Evolutionary conservation across 345 rosid genomes (phyloP).

Genomic region (Abelmoschus esculentus): DNA sequence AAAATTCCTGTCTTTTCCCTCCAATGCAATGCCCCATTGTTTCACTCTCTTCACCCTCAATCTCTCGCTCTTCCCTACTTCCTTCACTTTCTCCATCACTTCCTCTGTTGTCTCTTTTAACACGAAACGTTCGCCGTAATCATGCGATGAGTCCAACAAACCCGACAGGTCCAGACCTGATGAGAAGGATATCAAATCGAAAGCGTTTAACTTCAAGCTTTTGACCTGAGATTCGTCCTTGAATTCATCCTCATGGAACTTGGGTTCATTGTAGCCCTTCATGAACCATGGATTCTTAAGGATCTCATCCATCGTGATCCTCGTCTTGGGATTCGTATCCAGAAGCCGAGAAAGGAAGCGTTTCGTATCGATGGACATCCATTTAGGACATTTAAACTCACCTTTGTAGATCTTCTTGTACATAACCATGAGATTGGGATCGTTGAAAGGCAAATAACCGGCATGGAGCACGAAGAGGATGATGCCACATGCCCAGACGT

Average conservation of each 20-base stretch:
- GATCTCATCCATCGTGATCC: slow-evolving; percentile 74
- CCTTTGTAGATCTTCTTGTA: slow-evolving; percentile 81
- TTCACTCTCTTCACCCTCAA: too few relatives aligned
- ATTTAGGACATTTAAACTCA: slow-evolving; percentile 69
- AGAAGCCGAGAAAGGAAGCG: slow-evolving; percentile 63
- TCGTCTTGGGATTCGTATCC: slow-evolving; percentile 63
- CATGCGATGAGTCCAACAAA: too few relatives aligned
- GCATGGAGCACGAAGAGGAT: slow-evolving; percentile 70
- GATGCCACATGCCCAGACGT: slow-evolving; percentile 86
- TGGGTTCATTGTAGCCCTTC: slow-evolving; percentile 38
- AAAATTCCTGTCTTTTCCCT: too few relatives aligned
- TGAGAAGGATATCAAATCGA: slow-evolving; percentile 79
- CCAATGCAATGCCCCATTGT: too few relatives aligned
- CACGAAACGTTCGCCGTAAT: too few relatives aligned
- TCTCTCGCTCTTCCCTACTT: too few relatives aligned
- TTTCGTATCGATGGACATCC: slow-evolving; percentile 73
- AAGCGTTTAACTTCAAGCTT: slow-evolving; percentile 63
- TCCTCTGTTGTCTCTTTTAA: too few relatives aligned
- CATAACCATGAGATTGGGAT: slow-evolving; percentile 81
- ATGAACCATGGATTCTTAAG: slow-evolving; percentile 71
- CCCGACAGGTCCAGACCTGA: slow-evolving; percentile 64
- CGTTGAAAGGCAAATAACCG: slow-evolving; percentile 80
- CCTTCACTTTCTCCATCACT: too few relatives aligned
- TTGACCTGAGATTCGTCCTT: slow-evolving; percentile 19
- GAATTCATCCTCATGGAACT: slow-evolving; percentile 35